Conservation (phyloP, 495 filamentous ascomycete genomes). For the Penicillium bialowiezense region DNA sequence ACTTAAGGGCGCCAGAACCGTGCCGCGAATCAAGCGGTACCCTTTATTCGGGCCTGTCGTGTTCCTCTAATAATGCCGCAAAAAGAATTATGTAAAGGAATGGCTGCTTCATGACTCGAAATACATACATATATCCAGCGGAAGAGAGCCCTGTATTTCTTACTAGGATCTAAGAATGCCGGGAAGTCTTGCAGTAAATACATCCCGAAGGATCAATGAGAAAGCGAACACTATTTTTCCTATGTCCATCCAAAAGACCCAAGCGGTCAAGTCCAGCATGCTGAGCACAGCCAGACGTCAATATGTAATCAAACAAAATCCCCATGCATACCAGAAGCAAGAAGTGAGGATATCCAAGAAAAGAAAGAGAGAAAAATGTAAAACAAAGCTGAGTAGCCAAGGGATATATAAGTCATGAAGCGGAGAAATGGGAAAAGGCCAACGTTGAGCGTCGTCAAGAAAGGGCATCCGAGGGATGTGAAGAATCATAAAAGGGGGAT, state of each 20-base stretch:
- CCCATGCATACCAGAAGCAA: constrained; percentile 20
- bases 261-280: constrained; percentile 6
- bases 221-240: constrained; percentile 11
- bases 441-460: constrained; percentile 27
- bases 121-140: not conserved
- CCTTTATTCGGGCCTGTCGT: too few relatives aligned
- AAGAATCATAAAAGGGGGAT: constrained; percentile 15
- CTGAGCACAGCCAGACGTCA: constrained; percentile 12
- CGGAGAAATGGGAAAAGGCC: constrained; percentile 13
- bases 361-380: constrained; percentile 11
- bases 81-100: not conserved
- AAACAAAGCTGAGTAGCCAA: constrained; percentile 22
- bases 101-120: not conserved
- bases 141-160: not conserved
- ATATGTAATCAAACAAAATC: constrained; percentile 16
- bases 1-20: too few relatives aligned
- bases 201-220: not conserved
- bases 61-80: too few relatives aligned
- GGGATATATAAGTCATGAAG: constrained; percentile 26
- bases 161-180: not conserved
- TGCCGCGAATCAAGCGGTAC: too few relatives aligned
- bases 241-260: constrained; percentile 17
- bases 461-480: constrained; percentile 9
- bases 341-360: constrained; percentile 26
- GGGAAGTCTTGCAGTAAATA: not conserved